Percentiles rank a stretch among this genome's conserved stretches.
phyloP scores from a whole-genome alignment of 75 land plant species.

The Picea sitchensis region DNA sequence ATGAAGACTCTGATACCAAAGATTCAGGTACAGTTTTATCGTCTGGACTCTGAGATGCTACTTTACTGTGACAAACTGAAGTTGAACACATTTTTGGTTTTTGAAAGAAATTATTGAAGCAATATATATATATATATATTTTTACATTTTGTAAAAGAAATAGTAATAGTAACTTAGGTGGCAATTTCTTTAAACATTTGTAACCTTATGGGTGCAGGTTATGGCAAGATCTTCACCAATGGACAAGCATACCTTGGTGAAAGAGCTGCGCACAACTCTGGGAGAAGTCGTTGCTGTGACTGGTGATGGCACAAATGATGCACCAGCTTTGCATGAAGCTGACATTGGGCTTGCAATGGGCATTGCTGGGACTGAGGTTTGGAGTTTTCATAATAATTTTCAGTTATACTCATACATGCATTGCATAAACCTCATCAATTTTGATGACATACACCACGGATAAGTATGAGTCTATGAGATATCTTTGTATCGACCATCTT shows the following conservation, averaged over 20 bases:
- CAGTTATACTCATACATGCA: too few species aligned
- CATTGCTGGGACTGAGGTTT: conserved; percentile 97
- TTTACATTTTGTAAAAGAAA: background rate
- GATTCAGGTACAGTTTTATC: conserved; percentile 48
- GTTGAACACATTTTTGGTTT: background rate
- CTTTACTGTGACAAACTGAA: too few species aligned
- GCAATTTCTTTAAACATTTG: background rate
- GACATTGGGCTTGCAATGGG: conserved; percentile 99
- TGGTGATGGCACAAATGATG: conserved; percentile 99
- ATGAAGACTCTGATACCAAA: conserved; percentile 57
- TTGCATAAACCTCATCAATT: too few species aligned
- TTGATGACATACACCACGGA: too few species aligned
- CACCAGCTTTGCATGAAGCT: conserved; percentile 98
- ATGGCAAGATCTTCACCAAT: conserved; percentile 98
- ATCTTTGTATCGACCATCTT: too few species aligned
- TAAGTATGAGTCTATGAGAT: too few species aligned
- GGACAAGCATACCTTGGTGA: conserved; percentile 92
- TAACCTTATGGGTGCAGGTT: conserved; percentile 41
- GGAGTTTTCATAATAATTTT: background rate
- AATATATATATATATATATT: background rate
- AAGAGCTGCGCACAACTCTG: conserved; percentile 58
- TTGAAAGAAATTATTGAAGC: background rate
- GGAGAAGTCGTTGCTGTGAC: conserved; percentile 94
- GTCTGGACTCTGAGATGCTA: too few species aligned
- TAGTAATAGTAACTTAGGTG: too few species aligned